phyloP scores from a whole-genome alignment of 768 basidiomycete species.

The Suillus spraguei region DNA sequence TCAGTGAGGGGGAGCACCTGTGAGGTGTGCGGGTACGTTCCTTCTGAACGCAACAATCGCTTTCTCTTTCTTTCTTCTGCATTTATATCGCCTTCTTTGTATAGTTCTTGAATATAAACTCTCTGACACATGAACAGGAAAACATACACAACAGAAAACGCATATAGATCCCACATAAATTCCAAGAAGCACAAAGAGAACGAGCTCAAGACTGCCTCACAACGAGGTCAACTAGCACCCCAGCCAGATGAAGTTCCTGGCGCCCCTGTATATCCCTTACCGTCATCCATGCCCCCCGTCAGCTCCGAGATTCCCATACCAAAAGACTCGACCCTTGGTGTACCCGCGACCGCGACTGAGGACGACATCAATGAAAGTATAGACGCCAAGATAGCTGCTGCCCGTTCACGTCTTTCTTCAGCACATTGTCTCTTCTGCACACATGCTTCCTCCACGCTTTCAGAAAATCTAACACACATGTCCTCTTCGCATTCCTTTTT shows the following conservation, averaged over 20 bases:
- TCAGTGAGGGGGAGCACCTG: constrained; percentile 66
- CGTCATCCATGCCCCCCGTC: constrained; percentile 8
- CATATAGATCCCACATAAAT: constrained; percentile 82
- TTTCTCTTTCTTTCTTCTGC: background rate
- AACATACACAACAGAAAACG: constrained; percentile 85
- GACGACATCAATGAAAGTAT: constrained; percentile 56
- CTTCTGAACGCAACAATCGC: constrained; percentile 2
- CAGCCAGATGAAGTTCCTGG: constrained; percentile 21
- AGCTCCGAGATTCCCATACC: constrained; percentile 6
- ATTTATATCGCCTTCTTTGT: constrained; percentile 6
- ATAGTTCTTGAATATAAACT: background rate
- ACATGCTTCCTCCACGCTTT: constrained; percentile 47
- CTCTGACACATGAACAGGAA: constrained; percentile 55
- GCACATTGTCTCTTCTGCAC: constrained; percentile 88
- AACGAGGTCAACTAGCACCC: constrained; percentile 7
- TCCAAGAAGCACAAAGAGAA: constrained; percentile 91
- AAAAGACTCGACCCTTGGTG: constrained; percentile 26
- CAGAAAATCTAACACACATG: constrained; percentile 87
- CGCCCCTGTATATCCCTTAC: constrained; percentile 16
- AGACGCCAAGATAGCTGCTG: constrained; percentile 74
- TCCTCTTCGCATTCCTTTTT: constrained; percentile 87
- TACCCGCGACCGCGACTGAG: constrained; percentile 43
- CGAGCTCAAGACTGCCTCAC: constrained; percentile 51
- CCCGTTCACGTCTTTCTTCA: constrained; percentile 61
- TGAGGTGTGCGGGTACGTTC: constrained; percentile 78